A percentile compares a stretch with the other conserved stretches of the same genome.
phyloP scores from a whole-genome alignment of 2,329 filamentous ascomycete species.

The Ophiosphaerella herpotricha region DNA sequence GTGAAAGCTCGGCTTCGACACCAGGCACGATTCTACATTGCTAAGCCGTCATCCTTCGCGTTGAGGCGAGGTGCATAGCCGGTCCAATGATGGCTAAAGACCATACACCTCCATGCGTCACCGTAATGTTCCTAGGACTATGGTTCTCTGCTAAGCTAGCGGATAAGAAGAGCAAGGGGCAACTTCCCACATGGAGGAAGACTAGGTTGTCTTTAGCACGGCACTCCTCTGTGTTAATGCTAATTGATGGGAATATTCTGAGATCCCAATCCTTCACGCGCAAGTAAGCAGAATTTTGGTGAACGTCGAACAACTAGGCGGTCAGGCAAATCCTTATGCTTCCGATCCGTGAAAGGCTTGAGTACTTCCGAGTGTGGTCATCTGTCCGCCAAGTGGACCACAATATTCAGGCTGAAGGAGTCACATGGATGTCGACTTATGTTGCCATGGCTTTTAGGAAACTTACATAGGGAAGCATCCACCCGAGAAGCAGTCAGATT shows the following conservation, averaged over 20 bases:
- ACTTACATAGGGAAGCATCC: neutral
- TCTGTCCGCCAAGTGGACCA: neutral
- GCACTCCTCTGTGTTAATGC: no score
- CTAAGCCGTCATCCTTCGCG: neutral
- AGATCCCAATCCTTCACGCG: no score
- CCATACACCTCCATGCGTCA: neutral
- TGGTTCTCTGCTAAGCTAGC: no score
- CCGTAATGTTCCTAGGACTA: neutral
- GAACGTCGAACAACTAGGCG: no score
- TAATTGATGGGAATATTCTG: no score
- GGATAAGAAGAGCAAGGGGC: no score
- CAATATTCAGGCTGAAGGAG: constrained; percentile 20
- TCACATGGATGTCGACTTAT: constrained; percentile 8
- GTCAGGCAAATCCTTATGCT: no score
- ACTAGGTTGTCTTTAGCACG: no score
- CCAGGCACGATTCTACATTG: neutral
- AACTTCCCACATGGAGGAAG: no score
- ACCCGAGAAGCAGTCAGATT: neutral
- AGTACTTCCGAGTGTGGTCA: neutral
- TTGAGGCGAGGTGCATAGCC: neutral
- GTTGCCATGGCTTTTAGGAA: constrained; percentile 1
- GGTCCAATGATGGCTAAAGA: neutral
- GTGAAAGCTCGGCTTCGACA: neutral
- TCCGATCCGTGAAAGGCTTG: no score
- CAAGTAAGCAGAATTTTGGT: no score